These are phyloP conservation scores for Diaporthe helianthi DNA, from an alignment of 2,329 filamentous ascomycete genomes.

Conservation along the genomic window DNA sequence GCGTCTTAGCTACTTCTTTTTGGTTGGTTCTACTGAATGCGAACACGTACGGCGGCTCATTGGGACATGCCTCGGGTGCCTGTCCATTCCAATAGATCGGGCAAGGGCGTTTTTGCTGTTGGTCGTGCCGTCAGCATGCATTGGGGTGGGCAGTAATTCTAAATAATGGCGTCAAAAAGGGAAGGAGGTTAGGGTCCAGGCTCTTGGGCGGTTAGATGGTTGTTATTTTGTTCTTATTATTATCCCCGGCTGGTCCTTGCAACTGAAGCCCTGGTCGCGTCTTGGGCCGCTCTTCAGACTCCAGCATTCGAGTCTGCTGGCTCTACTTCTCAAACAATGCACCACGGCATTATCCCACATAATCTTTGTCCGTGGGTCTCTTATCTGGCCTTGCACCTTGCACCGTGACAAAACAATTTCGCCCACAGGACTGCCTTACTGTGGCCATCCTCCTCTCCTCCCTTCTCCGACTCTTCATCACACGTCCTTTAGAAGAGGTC, in stretches of 20 bases:
- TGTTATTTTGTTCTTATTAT: slow-evolving; percentile 6
- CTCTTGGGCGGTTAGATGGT: slow-evolving; percentile 1
- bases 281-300: not conserved
- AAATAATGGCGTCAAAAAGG: slow-evolving; percentile 25
- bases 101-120: slow-evolving; percentile 27
- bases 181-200: slow-evolving; percentile 26
- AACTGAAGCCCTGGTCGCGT: not conserved
- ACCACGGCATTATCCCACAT: slow-evolving; percentile 5
- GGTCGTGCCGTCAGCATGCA: slow-evolving; percentile 20
- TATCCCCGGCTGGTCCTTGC: not conserved
- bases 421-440: not conserved
- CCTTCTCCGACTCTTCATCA: not conserved
- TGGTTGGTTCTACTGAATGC: slow-evolving; percentile 7
- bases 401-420: slow-evolving; percentile 15
- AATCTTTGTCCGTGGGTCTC: slow-evolving; percentile 8
- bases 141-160: slow-evolving; percentile 29
- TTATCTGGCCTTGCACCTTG: slow-evolving; percentile 6
- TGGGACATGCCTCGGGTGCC: slow-evolving; percentile 4
- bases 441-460: not conserved
- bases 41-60: not conserved
- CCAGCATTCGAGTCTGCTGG: slow-evolving; percentile 10
- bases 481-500: not conserved
- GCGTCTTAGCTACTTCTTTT: slow-evolving; percentile 7
- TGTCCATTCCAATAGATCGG: slow-evolving; percentile 18
- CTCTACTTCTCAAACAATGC: slow-evolving; percentile 12